Conservation (phyloP, 176 grass and related monocot species). For the Oryza glumipatula region DNA sequence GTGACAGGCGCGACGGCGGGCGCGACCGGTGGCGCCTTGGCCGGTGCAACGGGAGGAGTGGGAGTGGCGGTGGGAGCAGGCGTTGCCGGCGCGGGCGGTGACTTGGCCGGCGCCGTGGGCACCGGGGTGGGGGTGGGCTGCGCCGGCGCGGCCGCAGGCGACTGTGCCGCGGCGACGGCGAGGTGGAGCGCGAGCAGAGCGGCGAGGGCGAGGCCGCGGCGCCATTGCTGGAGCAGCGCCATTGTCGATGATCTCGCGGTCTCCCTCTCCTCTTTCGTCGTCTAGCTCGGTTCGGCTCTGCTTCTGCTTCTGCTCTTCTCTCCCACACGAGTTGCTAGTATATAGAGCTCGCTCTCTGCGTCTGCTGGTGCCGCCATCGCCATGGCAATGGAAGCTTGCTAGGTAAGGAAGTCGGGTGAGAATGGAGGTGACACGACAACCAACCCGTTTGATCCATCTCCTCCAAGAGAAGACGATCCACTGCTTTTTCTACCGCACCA, state of each 20-base stretch:
- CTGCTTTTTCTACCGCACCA: background rate
- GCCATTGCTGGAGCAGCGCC: constrained; percentile 33
- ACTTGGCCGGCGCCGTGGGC: background rate
- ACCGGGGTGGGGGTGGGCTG: constrained; percentile 3
- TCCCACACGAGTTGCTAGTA: background rate
- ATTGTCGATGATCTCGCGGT: background rate
- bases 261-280: background rate
- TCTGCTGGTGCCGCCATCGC: background rate
- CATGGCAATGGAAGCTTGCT: background rate
- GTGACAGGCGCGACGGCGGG: background rate
- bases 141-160: background rate
- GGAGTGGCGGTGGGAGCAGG: constrained; percentile 25
- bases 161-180: background rate
- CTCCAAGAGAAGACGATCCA: background rate
- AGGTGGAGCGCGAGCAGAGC: constrained; percentile 35
- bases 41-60: constrained; percentile 1
- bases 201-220: background rate
- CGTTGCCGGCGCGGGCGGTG: constrained; percentile 22
- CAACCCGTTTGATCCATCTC: background rate
- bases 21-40: constrained; percentile 24
- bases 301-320: background rate
- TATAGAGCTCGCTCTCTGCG: background rate
- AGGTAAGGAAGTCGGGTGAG: background rate
- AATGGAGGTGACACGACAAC: background rate
- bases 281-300: background rate